Percentiles rank a stretch among this genome's conserved stretches.
These are phyloP conservation scores for Leccinum disarticulatum DNA, from an alignment of 768 basidiomycete genomes.

Conservation along the genomic window DNA sequence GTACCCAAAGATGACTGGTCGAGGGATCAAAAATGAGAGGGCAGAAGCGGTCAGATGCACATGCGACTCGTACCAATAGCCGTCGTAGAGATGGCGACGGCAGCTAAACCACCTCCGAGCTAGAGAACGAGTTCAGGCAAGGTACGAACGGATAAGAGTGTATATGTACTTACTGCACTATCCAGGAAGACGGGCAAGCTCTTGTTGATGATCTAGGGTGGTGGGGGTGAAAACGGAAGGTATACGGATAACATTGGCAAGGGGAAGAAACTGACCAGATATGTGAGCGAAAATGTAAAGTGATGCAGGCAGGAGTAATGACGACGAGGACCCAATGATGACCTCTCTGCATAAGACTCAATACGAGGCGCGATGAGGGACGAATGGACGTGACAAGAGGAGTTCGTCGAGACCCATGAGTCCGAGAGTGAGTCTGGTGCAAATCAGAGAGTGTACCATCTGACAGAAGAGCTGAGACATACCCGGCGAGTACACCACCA, in stretches of 20 bases:
- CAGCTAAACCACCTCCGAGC: conserved; percentile 71
- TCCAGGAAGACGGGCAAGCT: conserved; percentile 83
- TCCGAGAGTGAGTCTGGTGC: conserved; percentile 75
- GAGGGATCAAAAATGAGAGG: not conserved
- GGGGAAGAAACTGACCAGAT: conserved; percentile 65
- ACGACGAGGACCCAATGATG: conserved; percentile 96
- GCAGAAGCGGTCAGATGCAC: not conserved
- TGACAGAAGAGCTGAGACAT: not conserved
- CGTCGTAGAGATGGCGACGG: conserved; percentile 75
- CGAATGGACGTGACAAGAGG: conserved; percentile 20
- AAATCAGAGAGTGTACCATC: not conserved
- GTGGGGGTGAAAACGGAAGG: not conserved
- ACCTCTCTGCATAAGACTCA: conserved; percentile 57
- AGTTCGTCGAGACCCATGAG: conserved; percentile 94
- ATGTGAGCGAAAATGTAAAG: conserved; percentile 6
- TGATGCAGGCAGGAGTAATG: conserved; percentile 12
- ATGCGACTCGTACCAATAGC: conserved; percentile 41
- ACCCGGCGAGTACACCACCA: conserved; percentile 95
- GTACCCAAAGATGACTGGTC: conserved; percentile 78
- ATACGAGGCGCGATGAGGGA: conserved; percentile 37
- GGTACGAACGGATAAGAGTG: conserved; percentile 56
- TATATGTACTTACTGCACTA: conserved; percentile 48
- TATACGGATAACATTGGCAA: conserved; percentile 78
- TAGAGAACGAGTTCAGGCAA: conserved; percentile 38
- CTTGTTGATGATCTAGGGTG: conserved; percentile 71